phyloP scores from a whole-genome alignment of 169 alveolate genomes.

The Amoebophrya sp. region DNA sequence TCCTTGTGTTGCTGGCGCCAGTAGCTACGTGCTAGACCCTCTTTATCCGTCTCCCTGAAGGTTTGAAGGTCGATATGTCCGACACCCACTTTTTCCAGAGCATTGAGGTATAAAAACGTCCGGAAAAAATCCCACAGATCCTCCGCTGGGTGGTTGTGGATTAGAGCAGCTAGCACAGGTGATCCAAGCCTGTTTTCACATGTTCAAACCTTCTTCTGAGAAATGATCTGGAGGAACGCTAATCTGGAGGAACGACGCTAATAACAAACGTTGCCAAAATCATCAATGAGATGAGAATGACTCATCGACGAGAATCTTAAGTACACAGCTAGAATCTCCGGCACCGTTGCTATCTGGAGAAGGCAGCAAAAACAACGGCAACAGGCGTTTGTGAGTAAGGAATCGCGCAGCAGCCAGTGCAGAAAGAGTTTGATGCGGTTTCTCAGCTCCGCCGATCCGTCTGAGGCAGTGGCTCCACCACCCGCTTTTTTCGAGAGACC shows the following conservation, averaged over 20 bases:
- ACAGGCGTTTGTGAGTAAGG: background rate
- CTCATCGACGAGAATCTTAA: no score
- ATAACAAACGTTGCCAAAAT: no score
- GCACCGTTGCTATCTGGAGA: background rate
- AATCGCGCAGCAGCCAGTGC: background rate
- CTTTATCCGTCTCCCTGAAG: background rate
- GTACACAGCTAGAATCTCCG: background rate
- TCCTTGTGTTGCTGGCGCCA: slow-evolving; percentile 24
- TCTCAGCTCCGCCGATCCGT: no score
- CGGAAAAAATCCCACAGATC: slow-evolving; percentile 9
- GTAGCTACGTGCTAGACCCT: background rate
- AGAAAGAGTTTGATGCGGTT: background rate
- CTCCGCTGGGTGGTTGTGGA: slow-evolving; percentile 9
- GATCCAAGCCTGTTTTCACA: no score
- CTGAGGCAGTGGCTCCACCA: no score
- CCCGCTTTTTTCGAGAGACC: no score
- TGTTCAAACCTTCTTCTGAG: no score
- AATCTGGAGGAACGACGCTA: no score
- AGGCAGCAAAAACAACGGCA: background rate
- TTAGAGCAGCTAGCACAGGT: no score
- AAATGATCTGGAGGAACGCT: no score
- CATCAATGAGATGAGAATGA: no score
- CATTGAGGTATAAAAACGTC: background rate
- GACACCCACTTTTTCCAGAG: background rate
- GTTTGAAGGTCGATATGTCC: background rate